Evolutionary conservation across 1,139 yeast species (phyloP).

Genomic region (Debaryomyces psychrophilus): DNA sequence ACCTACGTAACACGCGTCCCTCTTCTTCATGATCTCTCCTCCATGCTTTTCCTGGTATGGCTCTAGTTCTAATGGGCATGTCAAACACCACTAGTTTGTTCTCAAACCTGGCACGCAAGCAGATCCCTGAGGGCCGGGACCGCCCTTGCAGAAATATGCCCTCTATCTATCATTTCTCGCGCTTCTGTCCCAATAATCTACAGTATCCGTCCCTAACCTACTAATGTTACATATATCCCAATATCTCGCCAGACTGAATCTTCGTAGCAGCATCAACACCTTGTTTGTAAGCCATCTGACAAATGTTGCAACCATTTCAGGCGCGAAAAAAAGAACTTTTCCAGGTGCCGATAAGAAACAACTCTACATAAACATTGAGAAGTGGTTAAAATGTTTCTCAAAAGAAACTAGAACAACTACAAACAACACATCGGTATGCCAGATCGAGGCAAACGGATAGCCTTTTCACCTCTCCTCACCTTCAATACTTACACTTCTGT

Average conservation of each 20-base stretch:
- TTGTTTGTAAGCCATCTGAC: background rate
- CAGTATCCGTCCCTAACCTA: too few species aligned
- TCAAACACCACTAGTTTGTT: background rate
- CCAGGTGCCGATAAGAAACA: conserved; percentile 9
- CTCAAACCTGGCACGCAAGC: background rate
- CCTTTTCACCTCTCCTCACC: background rate
- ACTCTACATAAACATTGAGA: background rate
- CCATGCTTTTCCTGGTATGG: too few species aligned
- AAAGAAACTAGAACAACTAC: background rate
- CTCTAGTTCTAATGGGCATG: background rate
- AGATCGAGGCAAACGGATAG: too few species aligned
- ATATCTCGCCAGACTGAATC: too few species aligned
- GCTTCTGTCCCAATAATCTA: too few species aligned
- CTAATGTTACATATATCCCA: background rate
- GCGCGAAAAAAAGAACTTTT: conserved; percentile 7
- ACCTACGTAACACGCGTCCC: background rate
- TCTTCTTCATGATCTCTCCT: background rate
- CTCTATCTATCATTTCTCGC: background rate
- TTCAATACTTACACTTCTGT: background rate
- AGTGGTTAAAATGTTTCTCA: background rate
- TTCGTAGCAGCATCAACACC: background rate
- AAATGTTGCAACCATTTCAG: conserved; percentile 9
- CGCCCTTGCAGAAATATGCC: background rate
- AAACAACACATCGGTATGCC: too few species aligned
- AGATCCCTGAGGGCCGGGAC: conserved; percentile 4